Base-by-base conservation (phyloP, 352 stramenopile genomes). In the Phytophthora vignae region DNA sequence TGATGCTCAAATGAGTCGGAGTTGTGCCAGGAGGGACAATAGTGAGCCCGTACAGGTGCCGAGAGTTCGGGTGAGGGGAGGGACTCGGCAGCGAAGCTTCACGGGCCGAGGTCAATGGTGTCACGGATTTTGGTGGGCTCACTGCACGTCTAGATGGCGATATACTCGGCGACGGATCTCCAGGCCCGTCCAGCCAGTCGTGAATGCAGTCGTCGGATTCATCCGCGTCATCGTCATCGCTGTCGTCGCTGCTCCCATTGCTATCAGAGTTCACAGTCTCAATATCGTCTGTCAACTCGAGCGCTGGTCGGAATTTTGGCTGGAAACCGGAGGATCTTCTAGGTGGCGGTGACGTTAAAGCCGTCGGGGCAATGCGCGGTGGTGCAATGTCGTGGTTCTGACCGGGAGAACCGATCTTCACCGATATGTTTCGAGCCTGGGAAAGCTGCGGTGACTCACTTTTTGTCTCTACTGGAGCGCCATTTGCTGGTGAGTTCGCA, bases 121-220 rank as follows among this genome's bases (percentile, higher is more conserved):
- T 73, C 44, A 38, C 19, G 29, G 31, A 25, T 42, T 69, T 71
- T 53, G n/a, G 3, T 25, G 57, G 57, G 17, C 31, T 67, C 33
- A 63, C 55, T 50, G 73, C 55, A 8, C 52, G 42, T 6, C 22
- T 64, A 8, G 60, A 31, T 25, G 44, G 25, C 1, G 50, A 60
- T 9, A 21, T 9, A 58, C 9, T 49, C 3, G 21, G 25, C 19
- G 61, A 11, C 5, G 46, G 7, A 19, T 66, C 40, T 48, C 33
- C 2, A 25, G 55, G 31, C 49, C 31, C 65, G 2, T 85, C 72
- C 12, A 93, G 72, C 85, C 84, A 93, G 61, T 93, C 85, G 10
- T 85, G 69, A 54, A 93, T 52, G 14, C 65, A 77, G 33, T 82
- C 82, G n/a, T 71, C 76, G 4, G 67, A 78, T 48, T 76, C 76